A percentile compares a stretch with the other conserved stretches of the same genome.
These are phyloP conservation scores for Yarrowia bubula DNA, from an alignment of 805 yeast species.

Conservation along the genomic window DNA sequence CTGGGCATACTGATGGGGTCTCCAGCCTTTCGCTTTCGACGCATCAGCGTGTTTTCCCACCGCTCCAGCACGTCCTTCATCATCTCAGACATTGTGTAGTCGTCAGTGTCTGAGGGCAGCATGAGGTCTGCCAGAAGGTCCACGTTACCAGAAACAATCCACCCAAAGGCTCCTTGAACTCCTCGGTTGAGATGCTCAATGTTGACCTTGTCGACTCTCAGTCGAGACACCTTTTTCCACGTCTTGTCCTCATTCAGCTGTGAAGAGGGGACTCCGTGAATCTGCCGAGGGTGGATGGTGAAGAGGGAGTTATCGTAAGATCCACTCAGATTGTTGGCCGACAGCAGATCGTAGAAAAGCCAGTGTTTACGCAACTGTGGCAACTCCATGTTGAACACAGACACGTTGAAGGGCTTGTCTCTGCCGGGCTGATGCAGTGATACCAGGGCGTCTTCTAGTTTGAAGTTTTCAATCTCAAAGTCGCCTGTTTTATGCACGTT, in stretches of 20 bases:
- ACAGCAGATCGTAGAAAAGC: slow-evolving; percentile 83
- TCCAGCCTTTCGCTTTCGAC: slow-evolving; percentile 28
- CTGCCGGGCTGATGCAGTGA: slow-evolving; percentile 73
- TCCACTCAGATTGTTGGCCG: slow-evolving; percentile 83
- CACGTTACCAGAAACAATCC: slow-evolving; percentile 91
- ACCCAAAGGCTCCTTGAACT: slow-evolving; percentile 86
- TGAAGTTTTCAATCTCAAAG: slow-evolving; percentile 82
- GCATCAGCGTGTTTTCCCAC: slow-evolving; percentile 40
- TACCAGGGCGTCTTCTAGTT: slow-evolving; percentile 80
- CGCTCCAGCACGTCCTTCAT: slow-evolving; percentile 43
- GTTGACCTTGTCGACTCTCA: slow-evolving; percentile 79
- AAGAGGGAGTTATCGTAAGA: slow-evolving; percentile 90
- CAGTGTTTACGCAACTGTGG: slow-evolving; percentile 84
- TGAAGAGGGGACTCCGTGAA: slow-evolving; percentile 34
- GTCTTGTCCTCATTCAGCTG: slow-evolving; percentile 37
- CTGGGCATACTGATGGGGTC: slow-evolving; percentile 10
- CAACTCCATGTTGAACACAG: slow-evolving; percentile 82
- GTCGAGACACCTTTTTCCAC: slow-evolving; percentile 67
- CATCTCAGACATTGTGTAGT: slow-evolving; percentile 43
- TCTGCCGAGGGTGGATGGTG: slow-evolving; percentile 79
- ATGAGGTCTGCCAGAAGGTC: slow-evolving; percentile 90
- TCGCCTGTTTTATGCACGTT: slow-evolving; percentile 80
- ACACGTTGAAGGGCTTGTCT: slow-evolving; percentile 77
- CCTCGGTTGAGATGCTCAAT: slow-evolving; percentile 90
- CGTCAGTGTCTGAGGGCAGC: slow-evolving; percentile 66